Evolutionary conservation across 441 rosid species (phyloP).

Genomic region (Syzygium syzygioides): DNA sequence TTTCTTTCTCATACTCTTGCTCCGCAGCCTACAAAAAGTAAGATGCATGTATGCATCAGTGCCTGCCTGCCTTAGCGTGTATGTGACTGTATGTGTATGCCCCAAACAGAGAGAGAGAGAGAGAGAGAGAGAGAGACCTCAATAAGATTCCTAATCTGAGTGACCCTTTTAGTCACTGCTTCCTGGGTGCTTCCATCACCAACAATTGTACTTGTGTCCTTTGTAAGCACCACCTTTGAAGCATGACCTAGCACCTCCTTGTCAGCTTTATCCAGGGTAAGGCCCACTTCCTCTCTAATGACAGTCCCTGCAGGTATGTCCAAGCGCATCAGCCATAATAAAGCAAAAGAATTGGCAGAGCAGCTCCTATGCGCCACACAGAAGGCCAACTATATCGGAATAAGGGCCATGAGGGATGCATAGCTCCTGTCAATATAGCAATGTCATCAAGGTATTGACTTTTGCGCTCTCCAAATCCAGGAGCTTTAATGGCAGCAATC

Average conservation of each 20-base stretch:
- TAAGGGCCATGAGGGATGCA: background rate
- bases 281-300: conserved; percentile 88
- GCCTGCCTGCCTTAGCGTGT: background rate
- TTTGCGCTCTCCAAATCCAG: conserved; percentile 97
- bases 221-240: conserved; percentile 82
- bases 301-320: conserved; percentile 54
- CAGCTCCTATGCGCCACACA: background rate
- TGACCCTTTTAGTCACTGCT: conserved; percentile 79
- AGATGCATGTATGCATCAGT: background rate
- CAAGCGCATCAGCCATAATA: background rate
- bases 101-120: background rate
- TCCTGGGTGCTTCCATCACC: conserved; percentile 95
- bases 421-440: conserved; percentile 93
- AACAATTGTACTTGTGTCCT: conserved; percentile 76
- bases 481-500: conserved; percentile 98
- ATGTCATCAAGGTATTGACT: conserved; percentile 96
- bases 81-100: background rate
- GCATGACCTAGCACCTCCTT: conserved; percentile 80
- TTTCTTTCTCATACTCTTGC: conserved; percentile 90
- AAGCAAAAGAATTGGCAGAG: background rate
- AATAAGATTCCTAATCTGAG: conserved; percentile 75
- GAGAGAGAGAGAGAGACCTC: conserved; percentile 37
- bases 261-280: conserved; percentile 78
- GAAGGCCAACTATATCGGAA: background rate
- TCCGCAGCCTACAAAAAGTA: conserved; percentile 55